phyloP scores from a whole-genome alignment of 306 rosid species.

The Spatholobus suberectus region DNA sequence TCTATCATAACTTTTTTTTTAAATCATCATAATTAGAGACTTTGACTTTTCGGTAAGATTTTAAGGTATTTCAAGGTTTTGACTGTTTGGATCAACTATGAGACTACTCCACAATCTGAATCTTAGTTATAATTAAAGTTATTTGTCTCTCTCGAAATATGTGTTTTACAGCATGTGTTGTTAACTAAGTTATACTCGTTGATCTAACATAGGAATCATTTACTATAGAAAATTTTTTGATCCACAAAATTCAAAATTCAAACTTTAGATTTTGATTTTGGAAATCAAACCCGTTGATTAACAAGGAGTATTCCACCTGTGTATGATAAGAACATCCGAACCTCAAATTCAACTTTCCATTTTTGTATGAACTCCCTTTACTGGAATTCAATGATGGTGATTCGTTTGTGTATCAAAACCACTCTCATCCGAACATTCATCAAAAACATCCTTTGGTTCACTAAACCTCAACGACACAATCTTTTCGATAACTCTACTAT shows the following conservation, averaged over 20 bases:
- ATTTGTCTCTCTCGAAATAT: no score
- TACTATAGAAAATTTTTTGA: not conserved
- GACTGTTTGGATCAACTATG: no score
- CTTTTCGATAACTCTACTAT: not conserved
- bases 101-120: no score
- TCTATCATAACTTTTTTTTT: no score
- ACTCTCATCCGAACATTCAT: not conserved
- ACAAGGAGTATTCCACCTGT: not conserved
- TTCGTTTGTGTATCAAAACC: not conserved
- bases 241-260: not conserved
- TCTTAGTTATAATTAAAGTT: no score
- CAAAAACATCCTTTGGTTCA: not conserved
- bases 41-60: no score
- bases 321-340: not conserved
- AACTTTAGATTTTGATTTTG: not conserved
- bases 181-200: no score
- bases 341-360: not conserved
- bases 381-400: not conserved
- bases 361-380: not conserved
- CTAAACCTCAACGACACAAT: not conserved
- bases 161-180: no score
- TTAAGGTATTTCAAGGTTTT: no score
- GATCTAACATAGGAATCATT: no score
- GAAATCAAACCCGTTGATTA: not conserved
- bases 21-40: no score